These are phyloP conservation scores for Ophiostoma pallidulum DNA, from an alignment of 2,329 filamentous ascomycete genomes.

Conservation along the genomic window DNA sequence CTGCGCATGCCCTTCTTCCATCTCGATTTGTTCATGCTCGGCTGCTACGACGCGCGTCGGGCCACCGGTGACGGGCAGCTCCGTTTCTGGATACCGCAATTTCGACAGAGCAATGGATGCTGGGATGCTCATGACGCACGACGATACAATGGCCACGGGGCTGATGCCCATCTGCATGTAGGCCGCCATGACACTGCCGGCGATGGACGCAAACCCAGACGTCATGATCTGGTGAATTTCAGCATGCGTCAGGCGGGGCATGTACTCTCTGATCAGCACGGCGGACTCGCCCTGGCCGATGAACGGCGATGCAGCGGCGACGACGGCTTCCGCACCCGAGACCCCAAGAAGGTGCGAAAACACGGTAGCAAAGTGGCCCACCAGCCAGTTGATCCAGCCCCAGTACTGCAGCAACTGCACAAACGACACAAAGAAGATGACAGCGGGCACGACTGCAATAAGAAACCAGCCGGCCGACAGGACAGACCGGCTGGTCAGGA, in stretches of 20 bases:
- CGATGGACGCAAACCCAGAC: slow-evolving; percentile 86
- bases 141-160: slow-evolving; percentile 75
- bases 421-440: slow-evolving; percentile 94
- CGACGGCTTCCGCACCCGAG: slow-evolving; percentile 86
- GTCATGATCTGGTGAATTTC: slow-evolving; percentile 91
- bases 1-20: neutral
- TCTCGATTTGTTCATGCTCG: neutral
- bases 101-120: slow-evolving; percentile 84
- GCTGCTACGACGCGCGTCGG: slow-evolving; percentile 57
- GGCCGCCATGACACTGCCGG: slow-evolving; percentile 74
- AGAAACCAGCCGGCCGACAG: slow-evolving; percentile 56
- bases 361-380: slow-evolving; percentile 76
- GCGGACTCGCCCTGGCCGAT: slow-evolving; percentile 91
- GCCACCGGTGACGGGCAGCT: slow-evolving; percentile 76
- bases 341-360: slow-evolving; percentile 87
- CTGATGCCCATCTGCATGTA: slow-evolving; percentile 81
- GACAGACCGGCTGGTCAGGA: slow-evolving; percentile 49
- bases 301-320: slow-evolving; percentile 85
- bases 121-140: slow-evolving; percentile 92
- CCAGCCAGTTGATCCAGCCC: slow-evolving; percentile 79
- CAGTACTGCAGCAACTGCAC: slow-evolving; percentile 78
- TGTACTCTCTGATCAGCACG: slow-evolving; percentile 83
- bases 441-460: slow-evolving; percentile 70
- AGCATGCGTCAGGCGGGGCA: slow-evolving; percentile 73
- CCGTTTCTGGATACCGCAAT: slow-evolving; percentile 78